Base-by-base conservation (phyloP, 495 filamentous ascomycete genomes). In the Chaetomium tenue region DNA sequence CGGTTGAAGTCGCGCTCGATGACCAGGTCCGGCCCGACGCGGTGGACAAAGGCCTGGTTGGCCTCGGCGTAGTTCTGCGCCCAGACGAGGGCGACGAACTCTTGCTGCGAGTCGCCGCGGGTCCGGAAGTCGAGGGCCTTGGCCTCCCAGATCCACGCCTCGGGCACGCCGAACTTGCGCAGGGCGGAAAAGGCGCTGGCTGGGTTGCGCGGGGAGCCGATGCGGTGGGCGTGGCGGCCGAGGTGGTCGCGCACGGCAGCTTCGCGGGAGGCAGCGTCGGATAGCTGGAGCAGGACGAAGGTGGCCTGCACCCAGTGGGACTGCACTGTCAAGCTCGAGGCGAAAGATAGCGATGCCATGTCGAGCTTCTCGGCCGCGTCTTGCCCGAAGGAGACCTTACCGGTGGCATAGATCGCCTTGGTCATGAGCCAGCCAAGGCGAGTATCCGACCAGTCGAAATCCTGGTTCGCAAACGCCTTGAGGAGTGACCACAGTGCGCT, bases 401-500 rank as follows among this genome's bases (percentile, higher is more conserved):
- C 75, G 3, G 79, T 82, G 2, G 84, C 81, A 5, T 82, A 77
- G 28, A 88, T 76, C 25, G 82, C 78, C 61, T 78, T 77, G 59
- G 75, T 77, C n/a, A 98, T 81, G 68, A 97, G 91, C 86, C 93
- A 98, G 37, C 87, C 85, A 9, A 98, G 78, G 18, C 93, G 85
- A 50, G 86, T 81, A 58, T 90, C 87, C 20, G 93, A 70, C 40
- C 88, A 87, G 67, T 90, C 86, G 11, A 87, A 81, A 48, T 86
- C 68, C 16, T 76, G 69, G 16, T 83, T 82, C 12, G 91, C 83
- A 74, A 91, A 93, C 23, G 92, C 78, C 71, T 90, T 91, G 40
- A 97, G 77, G 0, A 98, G 82, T 18, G 89, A 87, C 90, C 91
- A 96, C 16, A 97, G 82, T 9, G 94, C 80, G 72, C 93, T 92